These are phyloP conservation scores for Penicillium fimorum DNA, from an alignment of 495 filamentous ascomycete species.

Conservation along the genomic window DNA sequence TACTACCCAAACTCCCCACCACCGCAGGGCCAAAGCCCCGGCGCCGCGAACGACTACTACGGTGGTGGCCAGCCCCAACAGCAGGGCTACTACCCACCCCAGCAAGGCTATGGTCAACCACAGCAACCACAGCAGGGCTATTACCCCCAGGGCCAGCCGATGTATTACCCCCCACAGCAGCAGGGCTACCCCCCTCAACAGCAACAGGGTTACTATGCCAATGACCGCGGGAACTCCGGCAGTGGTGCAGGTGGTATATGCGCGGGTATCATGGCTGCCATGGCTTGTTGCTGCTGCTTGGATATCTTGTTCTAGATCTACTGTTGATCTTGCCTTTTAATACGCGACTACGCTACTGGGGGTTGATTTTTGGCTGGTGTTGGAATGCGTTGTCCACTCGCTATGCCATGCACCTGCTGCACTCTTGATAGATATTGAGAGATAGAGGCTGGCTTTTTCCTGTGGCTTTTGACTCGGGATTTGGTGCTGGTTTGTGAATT, in stretches of 20 bases:
- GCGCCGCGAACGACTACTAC: slow-evolving; percentile 25
- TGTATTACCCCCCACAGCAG: slow-evolving; percentile 48
- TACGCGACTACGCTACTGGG: not conserved
- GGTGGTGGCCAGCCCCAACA: slow-evolving; percentile 11
- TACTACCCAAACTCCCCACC: slow-evolving; percentile 25
- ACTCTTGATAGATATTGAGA: not conserved
- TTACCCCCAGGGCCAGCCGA: slow-evolving; percentile 36
- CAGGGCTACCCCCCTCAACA: slow-evolving; percentile 42
- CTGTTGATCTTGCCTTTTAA: no score
- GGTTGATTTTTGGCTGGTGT: not conserved
- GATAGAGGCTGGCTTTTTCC: not conserved
- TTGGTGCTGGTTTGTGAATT: not conserved
- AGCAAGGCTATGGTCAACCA: slow-evolving; percentile 21
- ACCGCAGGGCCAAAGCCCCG: slow-evolving; percentile 21
- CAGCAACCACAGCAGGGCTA: slow-evolving; percentile 19
- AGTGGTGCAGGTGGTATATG: slow-evolving; percentile 42
- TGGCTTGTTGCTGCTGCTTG: slow-evolving; percentile 56
- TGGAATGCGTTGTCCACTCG: not conserved
- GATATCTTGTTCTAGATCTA: slow-evolving; percentile 48
- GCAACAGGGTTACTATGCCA: slow-evolving; percentile 44
- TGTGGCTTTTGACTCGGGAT: not conserved
- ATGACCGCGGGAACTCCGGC: slow-evolving; percentile 27
- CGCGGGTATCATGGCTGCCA: slow-evolving; percentile 46
- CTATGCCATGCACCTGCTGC: not conserved
- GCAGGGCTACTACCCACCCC: slow-evolving; percentile 28